Base-by-base conservation (phyloP, 2,329 filamentous ascomycete genomes). In the Acephala macrosclerotiorum region DNA sequence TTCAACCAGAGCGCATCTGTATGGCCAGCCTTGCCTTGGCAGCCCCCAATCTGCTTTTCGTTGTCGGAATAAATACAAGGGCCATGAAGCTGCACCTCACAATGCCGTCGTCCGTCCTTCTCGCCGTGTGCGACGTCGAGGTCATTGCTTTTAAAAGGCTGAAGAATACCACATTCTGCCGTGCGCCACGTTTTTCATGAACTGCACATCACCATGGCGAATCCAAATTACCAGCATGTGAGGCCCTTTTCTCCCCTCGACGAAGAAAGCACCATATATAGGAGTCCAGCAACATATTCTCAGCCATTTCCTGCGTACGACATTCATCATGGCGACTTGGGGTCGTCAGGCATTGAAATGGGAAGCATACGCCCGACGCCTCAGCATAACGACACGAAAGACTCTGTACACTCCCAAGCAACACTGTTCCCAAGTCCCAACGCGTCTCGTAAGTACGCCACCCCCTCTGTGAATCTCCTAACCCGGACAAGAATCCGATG, bases 271-370 rank as follows among this genome's bases (percentile, higher is more conserved):
- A 61, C 58, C 3, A 40, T 62, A 6, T 66, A 60, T 60, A 47
- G 59, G 16, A 70, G 67, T 61, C 66, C 68, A 6, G 64, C 58
- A 5, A 38, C 65, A 0, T 68, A 68, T 40, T 60, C 66, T 4
- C 57, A 65, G 12, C 49, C 63, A 18, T 73, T 65, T 35, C 66
- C 55, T 5, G n/a, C 56, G 2, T 55, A 63, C 55, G 60, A 38
- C 26, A 36, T 58, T 8, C 40, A 61, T 12, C 62, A 71, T 64
- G 70, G 68, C 25, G 65, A 70, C 58, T 33, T 70, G 51, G 66
- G 69, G 12, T 60, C 61, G 47, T 57, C 61, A 16, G 68, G 63
- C 1, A 63, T 68, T 26, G 71, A 70, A 58, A 67, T 73, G 70
- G 22, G 45, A 7, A 16, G 66, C 7, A 29, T 33, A 35, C 58